These are phyloP conservation scores for Yarrowia sp. DNA, from an alignment of 805 yeast species.

Conservation along the genomic window DNA sequence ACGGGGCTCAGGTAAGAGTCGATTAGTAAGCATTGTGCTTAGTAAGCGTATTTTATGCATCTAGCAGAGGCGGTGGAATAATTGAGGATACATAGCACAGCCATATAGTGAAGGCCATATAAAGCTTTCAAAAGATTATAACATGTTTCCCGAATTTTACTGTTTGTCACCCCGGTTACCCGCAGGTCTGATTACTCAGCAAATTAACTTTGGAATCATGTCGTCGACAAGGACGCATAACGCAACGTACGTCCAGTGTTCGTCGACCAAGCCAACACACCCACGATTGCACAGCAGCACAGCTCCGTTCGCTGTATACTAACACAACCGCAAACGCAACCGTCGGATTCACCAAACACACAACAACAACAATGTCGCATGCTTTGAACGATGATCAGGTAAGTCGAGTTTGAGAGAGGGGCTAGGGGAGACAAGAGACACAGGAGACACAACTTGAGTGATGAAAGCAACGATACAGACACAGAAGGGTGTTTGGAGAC, in stretches of 20 bases:
- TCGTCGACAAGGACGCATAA: constrained; percentile 25
- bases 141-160: too few relatives aligned
- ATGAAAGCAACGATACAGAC: background rate
- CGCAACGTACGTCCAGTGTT: constrained; percentile 25
- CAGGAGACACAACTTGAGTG: too few relatives aligned
- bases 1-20: too few relatives aligned
- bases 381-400: constrained; percentile 39
- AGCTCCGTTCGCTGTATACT: constrained; percentile 22
- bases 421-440: background rate
- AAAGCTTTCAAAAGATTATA: too few relatives aligned
- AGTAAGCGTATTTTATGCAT: too few relatives aligned
- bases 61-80: too few relatives aligned
- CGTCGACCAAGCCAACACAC: constrained; percentile 26
- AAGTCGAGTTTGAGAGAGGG: background rate
- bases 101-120: too few relatives aligned
- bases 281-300: background rate
- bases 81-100: too few relatives aligned
- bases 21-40: too few relatives aligned
- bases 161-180: background rate
- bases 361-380: constrained; percentile 26
- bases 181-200: background rate
- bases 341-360: constrained; percentile 10
- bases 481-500: background rate
- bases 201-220: constrained; percentile 14
- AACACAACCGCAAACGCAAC: background rate